Percentiles rank a stretch among this genome's conserved stretches.
Conservation (phyloP, 2,329 filamentous ascomycete species). For the Pseudocercospora eumusae region DNA sequence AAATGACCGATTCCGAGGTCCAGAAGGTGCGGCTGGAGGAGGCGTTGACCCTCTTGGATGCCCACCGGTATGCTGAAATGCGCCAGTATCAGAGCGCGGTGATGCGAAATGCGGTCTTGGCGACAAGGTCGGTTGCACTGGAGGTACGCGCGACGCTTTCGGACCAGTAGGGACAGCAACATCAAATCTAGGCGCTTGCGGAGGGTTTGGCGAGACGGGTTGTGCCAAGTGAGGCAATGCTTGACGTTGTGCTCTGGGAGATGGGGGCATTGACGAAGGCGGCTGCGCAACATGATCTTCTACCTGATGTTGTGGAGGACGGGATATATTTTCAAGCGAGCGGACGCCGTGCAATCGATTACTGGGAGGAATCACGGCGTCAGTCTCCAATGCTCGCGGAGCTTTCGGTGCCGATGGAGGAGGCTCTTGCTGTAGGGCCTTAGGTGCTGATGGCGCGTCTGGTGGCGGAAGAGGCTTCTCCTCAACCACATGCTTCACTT, state of each 20-base stretch:
- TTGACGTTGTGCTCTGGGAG: constrained; percentile 27
- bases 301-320: constrained; percentile 17
- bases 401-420: constrained; percentile 39
- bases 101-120: constrained; percentile 35
- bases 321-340: constrained; percentile 34
- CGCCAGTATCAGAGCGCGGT: constrained; percentile 30
- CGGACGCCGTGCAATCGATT: constrained; percentile 35
- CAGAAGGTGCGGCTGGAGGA: constrained; percentile 37
- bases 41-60: constrained; percentile 30
- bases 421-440: constrained; percentile 28
- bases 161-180: constrained; percentile 37
- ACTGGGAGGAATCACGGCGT: constrained; percentile 26
- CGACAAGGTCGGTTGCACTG: constrained; percentile 30
- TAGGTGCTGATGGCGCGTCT: constrained; percentile 44
- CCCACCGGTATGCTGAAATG: constrained; percentile 17
- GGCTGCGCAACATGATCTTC: constrained; percentile 13
- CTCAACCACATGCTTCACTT: constrained; percentile 15
- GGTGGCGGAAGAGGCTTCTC: constrained; percentile 27
- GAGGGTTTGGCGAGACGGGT: constrained; percentile 30
- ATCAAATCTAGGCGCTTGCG: constrained; percentile 31
- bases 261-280: constrained; percentile 25
- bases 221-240: constrained; percentile 29
- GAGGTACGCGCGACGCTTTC: constrained; percentile 33
- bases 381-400: constrained; percentile 37
- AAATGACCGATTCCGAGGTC: constrained; percentile 37